Evolutionary conservation across 2,329 filamentous ascomycete genomes (phyloP).

Genomic region (Ceratocystis destructans): DNA sequence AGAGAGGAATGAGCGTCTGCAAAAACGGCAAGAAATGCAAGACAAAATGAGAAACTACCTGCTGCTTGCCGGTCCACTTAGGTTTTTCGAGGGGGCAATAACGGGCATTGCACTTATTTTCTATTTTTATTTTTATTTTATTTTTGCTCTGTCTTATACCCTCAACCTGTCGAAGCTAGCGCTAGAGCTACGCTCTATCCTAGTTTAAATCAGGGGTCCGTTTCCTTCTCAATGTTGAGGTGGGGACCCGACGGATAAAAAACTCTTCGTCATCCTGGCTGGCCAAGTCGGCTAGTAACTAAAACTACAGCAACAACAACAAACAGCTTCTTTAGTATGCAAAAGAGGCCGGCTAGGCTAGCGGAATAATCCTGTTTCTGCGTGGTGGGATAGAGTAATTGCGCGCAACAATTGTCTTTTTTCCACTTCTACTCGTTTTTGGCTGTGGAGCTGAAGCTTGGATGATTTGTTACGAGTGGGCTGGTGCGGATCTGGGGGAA

Average conservation of each 20-base stretch:
- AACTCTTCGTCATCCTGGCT: neutral
- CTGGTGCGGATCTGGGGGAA: neutral
- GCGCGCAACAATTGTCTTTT: neutral
- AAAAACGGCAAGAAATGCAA: neutral
- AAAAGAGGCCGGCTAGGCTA: constrained; percentile 1
- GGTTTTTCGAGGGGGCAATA: neutral
- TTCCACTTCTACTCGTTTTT: neutral
- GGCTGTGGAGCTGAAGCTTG: neutral
- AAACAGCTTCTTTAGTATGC: neutral
- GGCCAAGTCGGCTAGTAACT: neutral
- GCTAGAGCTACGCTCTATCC: neutral
- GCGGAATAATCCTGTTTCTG: neutral
- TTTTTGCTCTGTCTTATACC: neutral
- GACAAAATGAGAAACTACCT: neutral
- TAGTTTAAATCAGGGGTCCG: constrained; percentile 1
- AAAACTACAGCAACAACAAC: constrained; percentile 1
- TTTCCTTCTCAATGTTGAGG: neutral
- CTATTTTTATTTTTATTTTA: neutral
- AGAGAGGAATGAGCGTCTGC: neutral
- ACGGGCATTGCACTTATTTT: neutral
- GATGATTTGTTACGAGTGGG: neutral
- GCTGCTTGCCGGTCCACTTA: no score
- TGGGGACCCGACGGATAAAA: neutral
- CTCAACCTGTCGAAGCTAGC: neutral
- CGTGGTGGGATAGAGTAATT: neutral